Evolutionary conservation across 2,329 filamentous ascomycete species (phyloP).

Genomic region (Botryotinia calthae): DNA sequence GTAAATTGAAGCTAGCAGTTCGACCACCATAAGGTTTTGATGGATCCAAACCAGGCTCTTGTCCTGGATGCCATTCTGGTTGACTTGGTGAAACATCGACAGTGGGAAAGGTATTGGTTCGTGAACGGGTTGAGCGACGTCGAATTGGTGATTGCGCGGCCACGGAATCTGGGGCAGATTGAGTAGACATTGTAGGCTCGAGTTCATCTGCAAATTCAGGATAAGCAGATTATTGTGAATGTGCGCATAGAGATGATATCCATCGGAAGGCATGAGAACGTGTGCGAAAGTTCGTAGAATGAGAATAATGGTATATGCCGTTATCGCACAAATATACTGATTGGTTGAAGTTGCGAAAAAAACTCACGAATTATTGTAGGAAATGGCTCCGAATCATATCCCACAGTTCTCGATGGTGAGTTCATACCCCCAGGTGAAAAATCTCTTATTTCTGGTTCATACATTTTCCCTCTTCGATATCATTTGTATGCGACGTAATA

Average conservation of each 20-base stretch:
- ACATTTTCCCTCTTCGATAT: neutral
- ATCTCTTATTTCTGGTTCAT: conserved; percentile 19
- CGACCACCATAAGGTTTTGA: conserved; percentile 63
- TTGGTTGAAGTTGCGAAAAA: neutral
- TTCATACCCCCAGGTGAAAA: conserved; percentile 19
- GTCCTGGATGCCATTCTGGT: conserved; percentile 54
- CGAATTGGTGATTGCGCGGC: conserved; percentile 5
- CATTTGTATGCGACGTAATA: neutral
- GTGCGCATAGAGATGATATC: neutral
- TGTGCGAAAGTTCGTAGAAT: neutral
- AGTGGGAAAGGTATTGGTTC: conserved; percentile 32
- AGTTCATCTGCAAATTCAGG: conserved; percentile 13
- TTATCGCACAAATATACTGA: neutral
- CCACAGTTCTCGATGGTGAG: conserved; percentile 3
- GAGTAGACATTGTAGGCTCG: neutral
- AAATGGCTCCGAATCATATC: conserved; percentile 14
- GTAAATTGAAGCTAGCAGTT: conserved; percentile 55
- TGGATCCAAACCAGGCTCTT: conserved; percentile 71
- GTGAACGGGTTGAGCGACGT: conserved; percentile 29
- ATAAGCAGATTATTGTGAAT: conserved; percentile 1
- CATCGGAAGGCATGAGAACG: neutral
- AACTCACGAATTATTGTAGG: conserved; percentile 16
- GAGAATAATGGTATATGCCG: neutral
- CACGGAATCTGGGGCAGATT: conserved; percentile 8
- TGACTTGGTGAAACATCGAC: conserved; percentile 28